Percentiles rank a stretch among this genome's conserved stretches.
These are phyloP conservation scores for Peronosclerospora sorghi DNA, from an alignment of 352 stramenopile genomes.

Conservation along the genomic window DNA sequence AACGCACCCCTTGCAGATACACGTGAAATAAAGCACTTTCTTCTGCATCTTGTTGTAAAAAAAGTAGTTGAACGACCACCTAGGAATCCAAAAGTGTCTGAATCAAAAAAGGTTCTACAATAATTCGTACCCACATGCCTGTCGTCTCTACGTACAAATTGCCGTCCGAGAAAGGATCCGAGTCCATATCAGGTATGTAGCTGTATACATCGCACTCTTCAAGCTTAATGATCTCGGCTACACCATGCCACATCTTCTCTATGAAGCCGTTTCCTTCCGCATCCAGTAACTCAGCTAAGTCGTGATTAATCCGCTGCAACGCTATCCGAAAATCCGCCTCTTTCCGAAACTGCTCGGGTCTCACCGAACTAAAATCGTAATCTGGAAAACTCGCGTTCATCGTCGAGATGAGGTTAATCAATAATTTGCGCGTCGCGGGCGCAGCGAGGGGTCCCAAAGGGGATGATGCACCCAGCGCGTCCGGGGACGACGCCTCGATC, in stretches of 20 bases:
- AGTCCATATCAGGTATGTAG: slow-evolving; percentile 91
- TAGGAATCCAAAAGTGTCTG: slow-evolving; percentile 19
- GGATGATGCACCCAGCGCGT: slow-evolving; percentile 52
- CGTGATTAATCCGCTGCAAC: slow-evolving; percentile 80
- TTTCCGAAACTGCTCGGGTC: slow-evolving; percentile 86
- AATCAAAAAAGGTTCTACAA: no score
- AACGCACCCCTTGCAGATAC: slow-evolving; percentile 81
- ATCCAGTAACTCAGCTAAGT: slow-evolving; percentile 87
- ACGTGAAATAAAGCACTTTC: slow-evolving; percentile 91
- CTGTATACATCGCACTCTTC: slow-evolving; percentile 88
- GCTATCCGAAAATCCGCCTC: slow-evolving; percentile 79
- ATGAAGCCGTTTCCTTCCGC: slow-evolving; percentile 98
- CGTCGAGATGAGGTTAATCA: slow-evolving; percentile 90
- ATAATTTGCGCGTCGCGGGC: slow-evolving; percentile 71
- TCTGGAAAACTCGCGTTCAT: slow-evolving; percentile 92
- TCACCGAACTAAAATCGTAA: slow-evolving; percentile 87
- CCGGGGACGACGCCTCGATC: slow-evolving; percentile 37
- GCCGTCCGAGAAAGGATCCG: slow-evolving; percentile 87
- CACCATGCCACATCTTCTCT: slow-evolving; percentile 95
- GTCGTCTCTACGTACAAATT: slow-evolving; percentile 62
- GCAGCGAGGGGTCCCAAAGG: slow-evolving; percentile 73
- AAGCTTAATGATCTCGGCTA: slow-evolving; percentile 79
- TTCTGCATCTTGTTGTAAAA: slow-evolving; percentile 91
- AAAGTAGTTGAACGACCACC: slow-evolving; percentile 93
- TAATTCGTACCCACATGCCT: no score